A percentile compares a stretch with the other conserved stretches of the same genome.
phyloP scores from a whole-genome alignment of 2,329 filamentous ascomycete genomes.

The Clonostachys chloroleuca region DNA sequence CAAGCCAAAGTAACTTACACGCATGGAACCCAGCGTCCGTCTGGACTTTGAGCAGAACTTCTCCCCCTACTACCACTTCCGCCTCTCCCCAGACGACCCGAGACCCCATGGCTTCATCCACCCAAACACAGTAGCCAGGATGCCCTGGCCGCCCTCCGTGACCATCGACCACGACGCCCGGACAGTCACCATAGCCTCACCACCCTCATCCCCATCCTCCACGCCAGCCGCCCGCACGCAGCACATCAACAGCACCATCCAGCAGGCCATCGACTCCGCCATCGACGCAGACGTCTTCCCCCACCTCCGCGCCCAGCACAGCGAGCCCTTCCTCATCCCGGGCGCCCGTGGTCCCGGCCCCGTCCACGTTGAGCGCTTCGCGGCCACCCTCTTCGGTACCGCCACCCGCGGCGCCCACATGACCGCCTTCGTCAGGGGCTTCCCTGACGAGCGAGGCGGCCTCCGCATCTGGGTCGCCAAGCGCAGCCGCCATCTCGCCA shows the following conservation, averaged over 20 bases:
- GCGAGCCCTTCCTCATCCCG: conserved; percentile 34
- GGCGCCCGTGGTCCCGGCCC: conserved; percentile 21
- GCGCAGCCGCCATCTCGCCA: conserved; percentile 61
- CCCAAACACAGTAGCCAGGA: conserved; percentile 33
- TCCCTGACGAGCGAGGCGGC: conserved; percentile 18
- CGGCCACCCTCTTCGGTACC: conserved; percentile 61
- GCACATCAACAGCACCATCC: conserved; percentile 30
- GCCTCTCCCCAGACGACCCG: conserved; percentile 32
- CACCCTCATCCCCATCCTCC: conserved; percentile 12
- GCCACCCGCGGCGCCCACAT: conserved; percentile 62
- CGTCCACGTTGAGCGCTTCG: conserved; percentile 54
- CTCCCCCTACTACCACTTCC: conserved; percentile 36
- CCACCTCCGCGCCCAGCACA: conserved; percentile 28
- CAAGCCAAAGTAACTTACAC: conserved; percentile 15
- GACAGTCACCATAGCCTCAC: conserved; percentile 21
- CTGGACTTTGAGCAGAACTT: conserved; percentile 30
- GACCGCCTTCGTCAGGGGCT: conserved; percentile 49
- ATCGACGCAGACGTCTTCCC: conserved; percentile 29
- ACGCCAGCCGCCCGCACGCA: neutral
- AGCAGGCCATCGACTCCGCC: conserved; percentile 29
- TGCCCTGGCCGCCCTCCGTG: conserved; percentile 41
- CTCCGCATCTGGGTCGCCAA: conserved; percentile 64
- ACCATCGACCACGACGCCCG: conserved; percentile 20
- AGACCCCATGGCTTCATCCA: conserved; percentile 46
- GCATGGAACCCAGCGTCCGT: conserved; percentile 33